Evolutionary conservation across 495 filamentous ascomycete genomes (phyloP).

Genomic region (Rhypophila decipiens): DNA sequence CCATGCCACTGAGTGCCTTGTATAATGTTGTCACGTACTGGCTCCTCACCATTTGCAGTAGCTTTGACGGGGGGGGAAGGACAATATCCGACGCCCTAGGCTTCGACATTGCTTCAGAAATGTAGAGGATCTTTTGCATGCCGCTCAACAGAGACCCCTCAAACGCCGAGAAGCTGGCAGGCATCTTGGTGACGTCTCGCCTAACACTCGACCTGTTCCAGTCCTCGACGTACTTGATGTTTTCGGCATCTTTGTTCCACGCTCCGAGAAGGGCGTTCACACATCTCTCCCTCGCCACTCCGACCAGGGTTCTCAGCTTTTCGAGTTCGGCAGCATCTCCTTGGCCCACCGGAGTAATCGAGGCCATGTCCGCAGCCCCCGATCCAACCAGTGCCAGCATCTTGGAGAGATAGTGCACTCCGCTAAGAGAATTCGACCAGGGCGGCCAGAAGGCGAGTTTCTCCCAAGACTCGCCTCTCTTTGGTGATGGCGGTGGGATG

Average conservation of each 20-base stretch:
- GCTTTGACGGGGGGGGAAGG: constrained; percentile 70
- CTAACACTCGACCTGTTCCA: constrained; percentile 78
- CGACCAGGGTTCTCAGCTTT: constrained; percentile 63
- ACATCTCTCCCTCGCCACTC: constrained; percentile 73
- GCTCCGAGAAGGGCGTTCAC: constrained; percentile 72
- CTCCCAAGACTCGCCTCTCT: constrained; percentile 76
- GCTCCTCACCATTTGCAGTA: constrained; percentile 75
- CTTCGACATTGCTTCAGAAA: constrained; percentile 72
- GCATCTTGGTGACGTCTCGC: constrained; percentile 85
- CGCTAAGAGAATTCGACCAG: constrained; percentile 81
- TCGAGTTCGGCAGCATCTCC: constrained; percentile 54
- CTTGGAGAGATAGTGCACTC: constrained; percentile 75
- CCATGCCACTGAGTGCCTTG: constrained; percentile 86
- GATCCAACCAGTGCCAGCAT: constrained; percentile 73
- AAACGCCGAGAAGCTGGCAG: constrained; percentile 69
- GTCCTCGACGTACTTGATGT: constrained; percentile 82
- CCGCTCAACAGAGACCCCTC: constrained; percentile 69
- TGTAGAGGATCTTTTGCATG: constrained; percentile 91
- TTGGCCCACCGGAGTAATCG: constrained; percentile 56
- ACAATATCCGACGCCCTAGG: constrained; percentile 66
- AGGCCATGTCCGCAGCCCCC: constrained; percentile 81
- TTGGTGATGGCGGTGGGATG: constrained; percentile 68
- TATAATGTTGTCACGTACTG: constrained; percentile 90
- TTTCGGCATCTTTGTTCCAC: constrained; percentile 84
- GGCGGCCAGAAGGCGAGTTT: constrained; percentile 97